Conservation (phyloP, 1,139 yeast genomes). For the Hansenula anomala region DNA sequence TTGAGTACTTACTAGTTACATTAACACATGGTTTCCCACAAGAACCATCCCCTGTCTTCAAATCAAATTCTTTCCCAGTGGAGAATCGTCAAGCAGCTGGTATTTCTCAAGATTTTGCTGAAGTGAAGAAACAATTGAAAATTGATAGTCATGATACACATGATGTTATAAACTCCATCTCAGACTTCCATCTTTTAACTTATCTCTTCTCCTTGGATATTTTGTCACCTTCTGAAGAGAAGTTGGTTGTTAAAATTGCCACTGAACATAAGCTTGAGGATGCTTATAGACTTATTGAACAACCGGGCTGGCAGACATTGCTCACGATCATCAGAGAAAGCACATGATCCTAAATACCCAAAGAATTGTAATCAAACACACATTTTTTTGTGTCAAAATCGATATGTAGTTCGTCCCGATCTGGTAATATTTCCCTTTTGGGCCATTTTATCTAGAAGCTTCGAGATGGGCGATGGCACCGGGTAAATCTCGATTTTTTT, state of each 20-base stretch:
- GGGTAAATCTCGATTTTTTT: constrained; percentile 1
- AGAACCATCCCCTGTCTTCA: constrained; percentile 48
- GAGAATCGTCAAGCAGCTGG: constrained; percentile 79
- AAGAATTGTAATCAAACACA: no score
- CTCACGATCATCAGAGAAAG: constrained; percentile 40
- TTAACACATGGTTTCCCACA: constrained; percentile 91
- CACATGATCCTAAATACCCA: not conserved
- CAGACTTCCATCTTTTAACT: constrained; percentile 71
- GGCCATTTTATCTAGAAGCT: constrained; percentile 2
- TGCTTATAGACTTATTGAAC: constrained; percentile 52
- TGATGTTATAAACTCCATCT: constrained; percentile 36
- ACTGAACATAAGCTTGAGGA: constrained; percentile 35
- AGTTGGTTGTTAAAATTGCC: constrained; percentile 38
- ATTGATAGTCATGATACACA: constrained; percentile 29
- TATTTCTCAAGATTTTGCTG: constrained; percentile 60
- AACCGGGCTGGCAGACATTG: constrained; percentile 75
- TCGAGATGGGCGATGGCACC: constrained; percentile 1
- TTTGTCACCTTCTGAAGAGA: constrained; percentile 46
- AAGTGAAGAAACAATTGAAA: constrained; percentile 43
- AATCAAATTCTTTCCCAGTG: constrained; percentile 51
- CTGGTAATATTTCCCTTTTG: not conserved
- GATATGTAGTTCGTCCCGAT: not conserved
- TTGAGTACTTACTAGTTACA: constrained; percentile 84
- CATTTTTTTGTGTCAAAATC: constrained; percentile 1
- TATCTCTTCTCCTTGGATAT: constrained; percentile 53